Conservation (phyloP, 441 rosid species). For the Adansonia madagascariensis region DNA sequence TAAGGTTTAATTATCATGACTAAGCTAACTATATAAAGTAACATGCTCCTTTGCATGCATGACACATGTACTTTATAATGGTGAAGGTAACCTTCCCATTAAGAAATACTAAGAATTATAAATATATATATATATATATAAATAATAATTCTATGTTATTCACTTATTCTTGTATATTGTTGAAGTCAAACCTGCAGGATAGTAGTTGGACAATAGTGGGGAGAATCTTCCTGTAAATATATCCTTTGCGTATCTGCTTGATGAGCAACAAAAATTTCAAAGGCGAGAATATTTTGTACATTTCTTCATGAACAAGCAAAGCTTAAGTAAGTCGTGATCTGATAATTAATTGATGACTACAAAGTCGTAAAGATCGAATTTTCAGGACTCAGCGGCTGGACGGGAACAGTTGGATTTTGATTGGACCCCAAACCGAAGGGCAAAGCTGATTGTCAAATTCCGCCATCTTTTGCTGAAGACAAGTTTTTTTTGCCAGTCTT, state of each 20-base stretch:
- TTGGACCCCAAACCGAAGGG: no score
- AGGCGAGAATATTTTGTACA: slow-evolving; percentile 11
- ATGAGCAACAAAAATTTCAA: slow-evolving; percentile 34
- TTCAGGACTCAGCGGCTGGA: no score
- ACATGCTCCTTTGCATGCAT: slow-evolving; percentile 42
- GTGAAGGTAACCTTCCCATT: background rate
- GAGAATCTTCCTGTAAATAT: slow-evolving; percentile 25
- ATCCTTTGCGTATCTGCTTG: background rate
- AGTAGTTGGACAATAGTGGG: slow-evolving; percentile 42
- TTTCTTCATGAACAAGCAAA: slow-evolving; percentile 7
- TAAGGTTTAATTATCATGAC: background rate
- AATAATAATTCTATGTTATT: background rate
- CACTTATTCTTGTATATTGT: background rate
- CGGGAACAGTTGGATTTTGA: no score
- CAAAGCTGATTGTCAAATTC: background rate
- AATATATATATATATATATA: no score
- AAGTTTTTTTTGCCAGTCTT: background rate
- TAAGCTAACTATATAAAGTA: slow-evolving; percentile 32
- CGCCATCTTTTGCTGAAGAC: slow-evolving; percentile 16
- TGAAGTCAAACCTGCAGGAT: slow-evolving; percentile 42
- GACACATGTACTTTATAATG: slow-evolving; percentile 33
- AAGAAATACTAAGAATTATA: background rate
- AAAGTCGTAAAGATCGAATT: no score
- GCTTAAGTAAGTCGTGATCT: background rate
- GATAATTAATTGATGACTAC: background rate